Evolutionary conservation across 2,329 filamentous ascomycete species (phyloP).

Genomic region (Tolypocladium amazonense): DNA sequence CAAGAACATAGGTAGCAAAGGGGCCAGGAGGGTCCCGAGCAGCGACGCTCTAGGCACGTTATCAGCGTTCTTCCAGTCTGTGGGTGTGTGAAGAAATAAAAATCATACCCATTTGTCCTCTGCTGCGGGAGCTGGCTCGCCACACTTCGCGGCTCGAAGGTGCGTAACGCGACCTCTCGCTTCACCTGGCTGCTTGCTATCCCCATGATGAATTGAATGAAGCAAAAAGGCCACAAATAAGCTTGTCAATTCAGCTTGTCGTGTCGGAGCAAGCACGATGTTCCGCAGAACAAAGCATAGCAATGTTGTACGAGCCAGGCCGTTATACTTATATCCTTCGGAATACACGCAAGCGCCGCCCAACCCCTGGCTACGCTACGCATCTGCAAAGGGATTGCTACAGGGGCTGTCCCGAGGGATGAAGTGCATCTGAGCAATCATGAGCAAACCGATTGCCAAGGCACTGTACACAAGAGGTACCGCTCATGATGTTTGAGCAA

Average conservation of each 20-base stretch:
- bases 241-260: not conserved
- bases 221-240: not conserved
- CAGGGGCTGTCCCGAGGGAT: not conserved
- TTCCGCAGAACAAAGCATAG: not conserved
- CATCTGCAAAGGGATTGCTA: not conserved
- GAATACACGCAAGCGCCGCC: not conserved
- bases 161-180: not conserved
- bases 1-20: slow-evolving; percentile 30
- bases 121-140: slow-evolving; percentile 16
- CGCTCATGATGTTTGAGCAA: not conserved
- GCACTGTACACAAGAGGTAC: not conserved
- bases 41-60: slow-evolving; percentile 21
- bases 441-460: not conserved
- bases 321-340: not conserved
- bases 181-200: not conserved
- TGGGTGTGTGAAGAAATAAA: not conserved
- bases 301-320: not conserved
- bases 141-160: not conserved
- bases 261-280: not conserved
- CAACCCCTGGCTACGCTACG: not conserved
- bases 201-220: slow-evolving; percentile 3
- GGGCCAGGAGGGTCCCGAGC: slow-evolving; percentile 27
- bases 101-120: slow-evolving; percentile 29
- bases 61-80: not conserved
- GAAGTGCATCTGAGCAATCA: not conserved